A percentile compares a stretch with the other conserved stretches of the same genome.
phyloP scores from a whole-genome alignment of 441 rosid genomes.

The Mallotus repandus region DNA sequence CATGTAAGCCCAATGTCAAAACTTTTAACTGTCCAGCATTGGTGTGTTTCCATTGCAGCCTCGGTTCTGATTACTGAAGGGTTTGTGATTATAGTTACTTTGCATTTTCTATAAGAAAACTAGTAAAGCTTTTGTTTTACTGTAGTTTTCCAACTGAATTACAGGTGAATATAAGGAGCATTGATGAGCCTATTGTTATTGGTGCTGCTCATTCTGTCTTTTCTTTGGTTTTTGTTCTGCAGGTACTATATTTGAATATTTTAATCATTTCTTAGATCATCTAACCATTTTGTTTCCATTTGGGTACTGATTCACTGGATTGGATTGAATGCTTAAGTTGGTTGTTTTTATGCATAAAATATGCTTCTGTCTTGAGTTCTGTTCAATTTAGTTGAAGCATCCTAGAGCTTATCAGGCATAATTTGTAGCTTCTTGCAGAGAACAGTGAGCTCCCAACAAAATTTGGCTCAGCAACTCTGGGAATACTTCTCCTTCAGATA shows the following conservation, averaged over 20 bases:
- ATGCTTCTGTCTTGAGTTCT: background rate
- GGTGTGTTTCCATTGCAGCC: slow-evolving; percentile 15
- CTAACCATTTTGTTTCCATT: background rate
- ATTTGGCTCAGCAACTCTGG: slow-evolving; percentile 96
- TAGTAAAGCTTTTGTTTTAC: slow-evolving; percentile 5
- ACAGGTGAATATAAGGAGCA: slow-evolving; percentile 92
- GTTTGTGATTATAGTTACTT: slow-evolving; percentile 1
- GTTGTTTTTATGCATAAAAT: background rate
- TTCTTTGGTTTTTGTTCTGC: slow-evolving; percentile 94
- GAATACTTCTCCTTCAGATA: slow-evolving; percentile 97
- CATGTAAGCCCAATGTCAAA: background rate
- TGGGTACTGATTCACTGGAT: background rate
- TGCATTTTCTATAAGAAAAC: slow-evolving; percentile 1
- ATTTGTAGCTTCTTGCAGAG: slow-evolving; percentile 93
- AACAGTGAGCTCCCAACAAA: slow-evolving; percentile 98
- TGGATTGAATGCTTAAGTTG: background rate
- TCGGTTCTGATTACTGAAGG: slow-evolving; percentile 8
- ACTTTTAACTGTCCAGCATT: background rate
- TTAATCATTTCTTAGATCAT: background rate
- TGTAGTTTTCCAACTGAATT: slow-evolving; percentile 13
- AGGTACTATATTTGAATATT: slow-evolving; percentile 50
- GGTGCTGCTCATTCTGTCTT: slow-evolving; percentile 97
- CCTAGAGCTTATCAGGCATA: slow-evolving; percentile 39
- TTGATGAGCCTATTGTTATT: slow-evolving; percentile 94
- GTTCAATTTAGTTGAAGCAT: slow-evolving; percentile 12